Evolutionary conservation across 148 eudicot species (phyloP).

Genomic region (Rhododendron kiyosumense): DNA sequence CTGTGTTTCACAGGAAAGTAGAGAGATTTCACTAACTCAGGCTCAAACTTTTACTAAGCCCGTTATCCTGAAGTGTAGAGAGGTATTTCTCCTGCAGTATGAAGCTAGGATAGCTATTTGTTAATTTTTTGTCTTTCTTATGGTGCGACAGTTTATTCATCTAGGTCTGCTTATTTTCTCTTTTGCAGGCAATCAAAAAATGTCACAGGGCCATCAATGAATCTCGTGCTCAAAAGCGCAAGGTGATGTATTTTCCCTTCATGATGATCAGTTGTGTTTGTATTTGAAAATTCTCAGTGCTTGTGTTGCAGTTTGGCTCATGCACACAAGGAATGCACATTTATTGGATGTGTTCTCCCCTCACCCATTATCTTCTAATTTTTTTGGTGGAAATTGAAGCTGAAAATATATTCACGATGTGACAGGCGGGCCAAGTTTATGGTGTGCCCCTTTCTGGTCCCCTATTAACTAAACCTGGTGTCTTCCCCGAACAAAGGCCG

Average conservation of each 20-base stretch:
- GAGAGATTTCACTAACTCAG: conserved; percentile 77
- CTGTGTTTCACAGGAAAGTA: conserved; percentile 62
- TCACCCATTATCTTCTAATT: background rate
- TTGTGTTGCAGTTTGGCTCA: background rate
- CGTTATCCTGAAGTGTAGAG: conserved; percentile 69
- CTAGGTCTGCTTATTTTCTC: background rate
- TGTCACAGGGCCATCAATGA: conserved; percentile 92
- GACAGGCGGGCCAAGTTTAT: conserved; percentile 98
- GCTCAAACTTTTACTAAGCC: conserved; percentile 57
- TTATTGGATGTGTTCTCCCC: background rate
- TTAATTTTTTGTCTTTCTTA: background rate
- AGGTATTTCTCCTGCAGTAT: conserved; percentile 38
- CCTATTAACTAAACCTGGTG: conserved; percentile 64
- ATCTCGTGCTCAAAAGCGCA: conserved; percentile 94
- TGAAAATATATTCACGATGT: conserved; percentile 6
- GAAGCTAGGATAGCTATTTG: background rate
- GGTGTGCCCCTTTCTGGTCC: conserved; percentile 89
- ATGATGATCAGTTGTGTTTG: background rate
- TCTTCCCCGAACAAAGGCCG: conserved; percentile 79
- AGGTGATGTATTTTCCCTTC: conserved; percentile 42
- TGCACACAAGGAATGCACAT: background rate
- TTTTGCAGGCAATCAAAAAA: conserved; percentile 77
- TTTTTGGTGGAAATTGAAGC: conserved; percentile 16
- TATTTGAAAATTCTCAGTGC: background rate
- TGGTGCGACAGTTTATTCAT: background rate